Base-by-base conservation (phyloP, 331 rosid species). In the Pyracantha coccinea region DNA sequence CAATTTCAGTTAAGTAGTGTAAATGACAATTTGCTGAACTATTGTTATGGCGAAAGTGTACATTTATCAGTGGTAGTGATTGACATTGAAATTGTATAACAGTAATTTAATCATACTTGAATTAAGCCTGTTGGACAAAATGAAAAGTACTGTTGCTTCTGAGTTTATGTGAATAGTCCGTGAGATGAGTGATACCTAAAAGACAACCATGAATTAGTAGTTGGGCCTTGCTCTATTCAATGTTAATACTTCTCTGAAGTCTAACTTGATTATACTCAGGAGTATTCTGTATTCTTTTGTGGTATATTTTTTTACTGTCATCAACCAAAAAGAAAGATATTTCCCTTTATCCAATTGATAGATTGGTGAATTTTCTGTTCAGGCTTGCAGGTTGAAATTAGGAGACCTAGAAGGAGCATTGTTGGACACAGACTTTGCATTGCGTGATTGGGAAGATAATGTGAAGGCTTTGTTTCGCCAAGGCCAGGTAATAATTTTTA, bases 381-480 rank as follows among this genome's bases (percentile, higher is more conserved):
- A 92, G 97, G 96, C 93, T 66, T 92, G 96, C 80, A 89, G 89
- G 71, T 81, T 92, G 88, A 92, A 92, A 75, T 74, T 92, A 78
- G 92, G 93, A 45, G 97, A 92, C 82, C 70, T 85, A 73, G 88
- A 92, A 74, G 97, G 97, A 83, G 97, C 97, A 66, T 77, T 90
- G 68, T 68, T 92, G 79, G 97, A 92, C 75, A 80, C 96, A 27
- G 96, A 88, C 74, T 92, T 86, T 77, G 97, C 97, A n/a, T 83
- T 92, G 89, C 97, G 92, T 54, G 97, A 92, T 16, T 93, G 89
- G 78, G 89, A 84, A 28, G 70, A 86, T 80, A 89, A 90, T 88
- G 97, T 86, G 60, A 92, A 92, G 83, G 96, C 97, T 67, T 78
- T 88, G 82, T 92, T 92, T 77, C 96, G 97, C 72, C 96, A 92